Evolutionary conservation across 371 early-diverging fungal genomes (phyloP), one percentile per base, ranked within the genome.

Genomic region (Massospora cicadina): DNA sequence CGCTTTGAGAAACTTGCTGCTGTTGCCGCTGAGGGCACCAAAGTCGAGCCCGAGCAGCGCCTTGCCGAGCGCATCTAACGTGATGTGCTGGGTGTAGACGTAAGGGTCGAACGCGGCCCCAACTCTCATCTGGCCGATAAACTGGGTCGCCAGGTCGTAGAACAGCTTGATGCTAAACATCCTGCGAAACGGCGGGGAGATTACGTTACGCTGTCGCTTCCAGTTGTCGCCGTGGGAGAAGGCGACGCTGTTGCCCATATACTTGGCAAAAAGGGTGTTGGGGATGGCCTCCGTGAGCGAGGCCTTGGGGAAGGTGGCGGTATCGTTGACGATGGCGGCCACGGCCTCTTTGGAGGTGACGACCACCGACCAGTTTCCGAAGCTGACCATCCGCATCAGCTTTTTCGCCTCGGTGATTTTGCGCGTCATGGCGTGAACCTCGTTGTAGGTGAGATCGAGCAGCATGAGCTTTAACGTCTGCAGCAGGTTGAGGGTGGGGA

Each of bases 121-220:
- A 10, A 17, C 10, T 43, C 17, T 43, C 43, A 43, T 43, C 43
- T 43, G 43, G 43, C 10, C 43, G 17, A 43, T 17, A 43, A 43
- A 43, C 43, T 43, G 43, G 10, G 5, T 17, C 17, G 43, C 43
- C 43, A 43, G 43, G 10, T 43, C 10, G 43, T 43, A 17, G 43
- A 43, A 43, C 43, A 43, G 43, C 10, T 27, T 1, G 23, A 29
- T 54, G n/a, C 27, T 28, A 13, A 29, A 65, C 65, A 21, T 21
- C 32, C 33, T 55, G 17, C 57, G 27, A 23, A 65, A 65, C 1
- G 30, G 5, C 1, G 65, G 65, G 26, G 55, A 56, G 55, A 58
- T n/a, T 2, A 56, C 55, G 13, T 31, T 55, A 28, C 65, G 65
- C n/a, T 65, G 65, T 1, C 57, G 26, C 32, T 65, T 65, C 65